Percentiles rank a stretch among this genome's conserved stretches.
These are phyloP conservation scores for Pseudogymnoascus sp. DNA, from an alignment of 2,329 filamentous ascomycete genomes.

Conservation along the genomic window DNA sequence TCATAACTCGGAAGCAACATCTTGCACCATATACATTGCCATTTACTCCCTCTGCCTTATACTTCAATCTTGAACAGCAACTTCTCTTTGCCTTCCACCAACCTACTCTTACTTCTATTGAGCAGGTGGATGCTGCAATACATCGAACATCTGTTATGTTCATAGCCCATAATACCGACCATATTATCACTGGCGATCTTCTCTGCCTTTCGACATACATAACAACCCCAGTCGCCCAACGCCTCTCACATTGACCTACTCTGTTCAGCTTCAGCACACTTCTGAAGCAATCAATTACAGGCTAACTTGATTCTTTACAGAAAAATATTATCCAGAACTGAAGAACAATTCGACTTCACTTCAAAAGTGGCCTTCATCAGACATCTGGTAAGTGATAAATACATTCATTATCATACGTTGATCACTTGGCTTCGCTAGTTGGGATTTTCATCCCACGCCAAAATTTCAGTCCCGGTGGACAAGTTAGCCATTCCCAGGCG, in stretches of 20 bases:
- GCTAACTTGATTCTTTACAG: neutral
- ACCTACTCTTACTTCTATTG: neutral
- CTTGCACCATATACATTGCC: neutral
- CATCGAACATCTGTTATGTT: neutral
- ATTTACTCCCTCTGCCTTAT: neutral
- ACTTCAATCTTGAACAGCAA: neutral
- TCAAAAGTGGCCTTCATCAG: neutral
- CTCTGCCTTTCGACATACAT: neutral
- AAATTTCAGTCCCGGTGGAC: neutral
- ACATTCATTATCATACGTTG: neutral
- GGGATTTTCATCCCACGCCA: neutral
- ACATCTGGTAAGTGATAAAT: neutral
- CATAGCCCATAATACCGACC: neutral
- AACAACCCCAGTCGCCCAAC: neutral
- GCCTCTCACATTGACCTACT: neutral
- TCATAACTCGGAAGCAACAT: neutral
- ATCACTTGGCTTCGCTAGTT: neutral
- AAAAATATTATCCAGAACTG: neutral
- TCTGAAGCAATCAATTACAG: neutral
- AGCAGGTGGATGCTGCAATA: neutral
- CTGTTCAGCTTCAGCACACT: too few species aligned
- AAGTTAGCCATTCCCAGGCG: neutral
- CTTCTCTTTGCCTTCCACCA: neutral
- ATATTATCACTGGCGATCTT: neutral
- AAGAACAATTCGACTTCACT: neutral